Percentiles rank a stretch among this genome's conserved stretches.
These are phyloP conservation scores for Picea glauca DNA, from an alignment of 75 land plant genomes.

Conservation along the genomic window DNA sequence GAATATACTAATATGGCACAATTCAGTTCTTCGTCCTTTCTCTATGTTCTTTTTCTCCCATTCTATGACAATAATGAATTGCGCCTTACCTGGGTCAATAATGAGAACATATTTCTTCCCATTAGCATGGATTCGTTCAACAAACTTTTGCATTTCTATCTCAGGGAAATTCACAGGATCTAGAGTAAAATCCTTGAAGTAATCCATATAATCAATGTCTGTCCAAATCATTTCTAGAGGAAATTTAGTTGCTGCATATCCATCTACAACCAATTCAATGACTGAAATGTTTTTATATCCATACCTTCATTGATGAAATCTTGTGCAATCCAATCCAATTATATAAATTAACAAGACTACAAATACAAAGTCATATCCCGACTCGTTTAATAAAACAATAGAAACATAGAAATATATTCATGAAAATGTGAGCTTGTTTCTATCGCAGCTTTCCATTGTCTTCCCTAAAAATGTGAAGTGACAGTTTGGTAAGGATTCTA, in stretches of 20 bases:
- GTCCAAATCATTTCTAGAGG: constrained; percentile 43
- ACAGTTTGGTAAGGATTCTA: too few species aligned
- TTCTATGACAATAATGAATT: background rate
- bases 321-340: constrained; percentile 11
- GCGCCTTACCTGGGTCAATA: constrained; percentile 27
- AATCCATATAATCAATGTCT: constrained; percentile 41
- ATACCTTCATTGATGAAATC: constrained; percentile 35
- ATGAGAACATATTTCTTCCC: constrained; percentile 27
- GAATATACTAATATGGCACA: too few species aligned
- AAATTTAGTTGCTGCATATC: constrained; percentile 21
- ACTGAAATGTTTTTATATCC: constrained; percentile 27
- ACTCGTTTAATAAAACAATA: too few species aligned
- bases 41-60: background rate
- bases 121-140: background rate
- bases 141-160: constrained; percentile 18
- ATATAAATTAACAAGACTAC: background rate
- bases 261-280: constrained; percentile 21
- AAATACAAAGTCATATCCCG: too few species aligned
- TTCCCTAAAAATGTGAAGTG: too few species aligned
- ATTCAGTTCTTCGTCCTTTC: background rate
- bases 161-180: constrained; percentile 28
- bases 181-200: constrained; percentile 34
- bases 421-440: too few species aligned
- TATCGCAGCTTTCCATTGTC: too few species aligned
- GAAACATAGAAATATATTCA: too few species aligned